Percentiles rank a stretch among this genome's conserved stretches.
Conservation (phyloP, 1,284 basidiomycete genomes). For the Phellopilus nigrolimitatus region DNA sequence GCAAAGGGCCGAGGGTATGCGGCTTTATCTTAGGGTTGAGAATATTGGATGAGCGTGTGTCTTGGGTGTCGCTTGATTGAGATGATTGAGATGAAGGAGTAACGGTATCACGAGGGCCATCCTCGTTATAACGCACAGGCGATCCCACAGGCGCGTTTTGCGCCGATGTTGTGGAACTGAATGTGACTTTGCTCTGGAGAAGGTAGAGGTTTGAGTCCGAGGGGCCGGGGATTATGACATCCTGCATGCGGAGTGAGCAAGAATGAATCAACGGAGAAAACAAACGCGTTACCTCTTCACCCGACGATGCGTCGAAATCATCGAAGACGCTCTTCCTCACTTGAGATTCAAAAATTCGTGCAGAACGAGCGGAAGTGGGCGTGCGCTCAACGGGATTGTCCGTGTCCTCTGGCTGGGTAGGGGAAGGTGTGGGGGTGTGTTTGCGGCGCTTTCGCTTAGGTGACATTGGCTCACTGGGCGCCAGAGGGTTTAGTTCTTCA, state of each 20-base stretch:
- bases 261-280: background rate
- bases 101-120: too few species aligned
- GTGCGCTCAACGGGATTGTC: conserved; percentile 2
- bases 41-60: conserved; percentile 7
- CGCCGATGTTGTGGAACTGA: conserved; percentile 6
- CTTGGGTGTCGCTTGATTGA: background rate
- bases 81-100: background rate
- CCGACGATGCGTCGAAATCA: conserved; percentile 17
- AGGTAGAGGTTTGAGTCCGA: conserved; percentile 17
- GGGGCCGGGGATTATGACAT: conserved; percentile 2
- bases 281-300: conserved; percentile 9
- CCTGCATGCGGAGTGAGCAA: background rate
- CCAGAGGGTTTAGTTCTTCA: conserved; percentile 2
- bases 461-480: background rate
- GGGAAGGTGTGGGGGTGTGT: background rate
- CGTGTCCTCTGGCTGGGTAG: background rate
- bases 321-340: conserved; percentile 13
- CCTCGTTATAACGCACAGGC: background rate
- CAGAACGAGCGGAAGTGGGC: conserved; percentile 5
- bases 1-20: conserved; percentile 14
- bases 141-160: background rate
- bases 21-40: conserved; percentile 13
- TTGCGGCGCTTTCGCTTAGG: conserved; percentile 5
- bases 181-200: conserved; percentile 12
- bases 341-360: conserved; percentile 1